These are phyloP conservation scores for Lachancea fermentati DNA, from an alignment of 805 yeast species.

Conservation along the genomic window DNA sequence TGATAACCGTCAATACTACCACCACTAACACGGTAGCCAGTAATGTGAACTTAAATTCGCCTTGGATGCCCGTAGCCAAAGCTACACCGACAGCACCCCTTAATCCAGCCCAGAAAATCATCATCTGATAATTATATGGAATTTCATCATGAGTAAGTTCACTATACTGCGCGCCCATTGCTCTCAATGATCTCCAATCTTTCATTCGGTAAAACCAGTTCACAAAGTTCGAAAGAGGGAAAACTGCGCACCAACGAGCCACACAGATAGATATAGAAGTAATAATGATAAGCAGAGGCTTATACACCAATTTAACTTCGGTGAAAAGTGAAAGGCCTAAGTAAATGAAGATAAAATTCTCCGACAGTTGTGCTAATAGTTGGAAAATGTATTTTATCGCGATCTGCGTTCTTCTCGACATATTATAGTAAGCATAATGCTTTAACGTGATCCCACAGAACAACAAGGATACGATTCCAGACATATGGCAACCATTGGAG, in stretches of 20 bases:
- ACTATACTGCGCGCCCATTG: slow-evolving; percentile 19
- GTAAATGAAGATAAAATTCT: slow-evolving; percentile 93
- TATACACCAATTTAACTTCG: slow-evolving; percentile 90
- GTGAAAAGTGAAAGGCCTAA: slow-evolving; percentile 92
- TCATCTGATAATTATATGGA: slow-evolving; percentile 92
- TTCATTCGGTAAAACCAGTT: slow-evolving; percentile 71
- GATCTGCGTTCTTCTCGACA: slow-evolving; percentile 95
- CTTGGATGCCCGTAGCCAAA: slow-evolving; percentile 93
- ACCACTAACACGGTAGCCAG: slow-evolving; percentile 95
- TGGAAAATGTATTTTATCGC: slow-evolving; percentile 95
- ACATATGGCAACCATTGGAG: slow-evolving; percentile 98
- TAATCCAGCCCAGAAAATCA: slow-evolving; percentile 99
- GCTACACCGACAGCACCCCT: slow-evolving; percentile 99
- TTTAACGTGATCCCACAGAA: slow-evolving; percentile 96
- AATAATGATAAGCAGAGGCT: slow-evolving; percentile 86
- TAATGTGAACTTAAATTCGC: slow-evolving; percentile 82
- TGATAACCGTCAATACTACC: slow-evolving; percentile 90
- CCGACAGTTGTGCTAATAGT: slow-evolving; percentile 88
- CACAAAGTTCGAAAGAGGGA: slow-evolving; percentile 81
- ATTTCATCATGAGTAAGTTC: slow-evolving; percentile 78
- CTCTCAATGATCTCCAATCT: slow-evolving; percentile 42
- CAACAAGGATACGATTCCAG: slow-evolving; percentile 90
- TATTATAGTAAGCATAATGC: slow-evolving; percentile 94
- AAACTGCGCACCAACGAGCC: slow-evolving; percentile 95
- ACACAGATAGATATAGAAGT: slow-evolving; percentile 87